Evolutionary conservation across 2,329 filamentous ascomycete genomes (phyloP), one percentile per base, ranked within the genome.

Genomic region (Botryotinia globosa): DNA sequence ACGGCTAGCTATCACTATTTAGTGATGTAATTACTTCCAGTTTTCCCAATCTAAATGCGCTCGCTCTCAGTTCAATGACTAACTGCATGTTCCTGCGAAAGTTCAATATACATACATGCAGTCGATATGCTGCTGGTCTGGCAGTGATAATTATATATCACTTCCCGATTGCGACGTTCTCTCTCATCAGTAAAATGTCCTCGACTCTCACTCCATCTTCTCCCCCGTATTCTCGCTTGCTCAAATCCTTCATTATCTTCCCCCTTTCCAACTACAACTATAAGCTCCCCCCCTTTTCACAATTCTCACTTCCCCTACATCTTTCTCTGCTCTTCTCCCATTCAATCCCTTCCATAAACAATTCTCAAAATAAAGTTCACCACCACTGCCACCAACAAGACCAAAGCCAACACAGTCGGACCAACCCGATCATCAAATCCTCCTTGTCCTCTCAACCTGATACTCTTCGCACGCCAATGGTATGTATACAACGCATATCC

Each of bases 371-470:
- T 91, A 82, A 99, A 98, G 85, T 99, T 99, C 80, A 98, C 93
- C 71, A 98, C 86, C n/a, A 99, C 93, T 22, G 95, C 96, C 65
- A 93, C 87, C 79, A 98, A 84, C 77, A 99, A 85, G 71, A 95
- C 92, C 78, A 98, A 87, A 66, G 95, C 93, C 82, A 99, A 83
- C 69, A 98, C 89, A 0, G 94, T 98, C 8, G 96, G 96, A 12
- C 96, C 96, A 79, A 97, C 94, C 59, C 94, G 89, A 85, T 99
- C 96, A 82, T 99, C 96, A 81, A 99, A 98, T 34, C 96, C 96
- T 71, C 94, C 93, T 85, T 98, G 94, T 14, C 96, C 96, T 76
- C 95, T 88, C 83, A 93, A 89, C 73, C 96, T 86, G 81, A 99
- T 99, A 77, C 92, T 97, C 83, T 93, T 94, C 39, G 96, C 96